Base-by-base conservation (phyloP, 805 yeast genomes). In the Metschnikowia koreensis region DNA sequence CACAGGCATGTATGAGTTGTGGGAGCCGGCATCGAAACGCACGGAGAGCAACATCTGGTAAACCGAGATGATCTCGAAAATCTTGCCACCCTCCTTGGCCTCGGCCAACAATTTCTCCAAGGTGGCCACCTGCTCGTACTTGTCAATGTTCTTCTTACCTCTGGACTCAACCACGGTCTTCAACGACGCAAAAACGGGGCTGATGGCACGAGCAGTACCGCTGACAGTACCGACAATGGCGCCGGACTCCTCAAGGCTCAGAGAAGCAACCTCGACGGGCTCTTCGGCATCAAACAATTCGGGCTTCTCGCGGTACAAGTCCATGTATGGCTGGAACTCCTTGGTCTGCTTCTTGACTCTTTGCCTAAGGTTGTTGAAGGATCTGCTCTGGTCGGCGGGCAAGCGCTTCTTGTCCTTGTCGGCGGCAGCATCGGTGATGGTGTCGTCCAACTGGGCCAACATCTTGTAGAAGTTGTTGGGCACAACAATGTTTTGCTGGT, bases 61-160 rank as follows among this genome's bases (percentile, higher is more conserved):
- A 47, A 91, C 81, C 39, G 86, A 75, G 60, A 94, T 89, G 58
- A 77, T 75, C 74, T 94, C 96, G 70, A 88, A 94, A 29, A 89
- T 80, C 34, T 62, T 64, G 40, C 64, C 66, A 38, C 60, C 60
- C 11, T 59, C 46, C 44, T 52, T 48, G 50, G 63, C 61, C 13
- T 62, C 64, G 27, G 53, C 63, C 50, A 85, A 77, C 56, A 89
- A 75, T 44, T 75, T 77, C 72, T 88, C 96, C 65, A 94, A 77
- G 42, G 79, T 75, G 50, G 74, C 73, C 58, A 91, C 82, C 70
- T 93, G 96, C 69, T 89, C 96, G 56, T 67, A 69, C 57, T 85
- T 82, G 69, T 93, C 97, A 56, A 90, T 87, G 68, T 89, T 91
- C 78, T 89, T 93, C 79, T 92, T 92, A 77, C 99, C 99, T 74